Percentiles rank a stretch among this genome's conserved stretches.
Conservation (phyloP, 768 basidiomycete species). For the Cystobasidium ongulense region DNA sequence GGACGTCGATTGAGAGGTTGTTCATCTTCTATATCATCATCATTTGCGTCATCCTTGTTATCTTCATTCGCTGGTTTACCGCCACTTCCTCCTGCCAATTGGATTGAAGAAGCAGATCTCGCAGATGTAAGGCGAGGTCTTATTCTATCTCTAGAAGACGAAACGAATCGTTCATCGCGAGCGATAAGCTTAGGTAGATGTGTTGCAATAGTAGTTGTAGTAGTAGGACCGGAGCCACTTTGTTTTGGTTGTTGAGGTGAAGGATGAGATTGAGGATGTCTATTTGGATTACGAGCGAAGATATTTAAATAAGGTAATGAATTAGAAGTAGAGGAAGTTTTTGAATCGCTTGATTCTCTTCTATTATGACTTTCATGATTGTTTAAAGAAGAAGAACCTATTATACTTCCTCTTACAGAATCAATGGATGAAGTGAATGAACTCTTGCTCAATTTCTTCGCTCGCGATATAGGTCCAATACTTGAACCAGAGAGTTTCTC, state of each 20-base stretch:
- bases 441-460: background rate
- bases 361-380: background rate
- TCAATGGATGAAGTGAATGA: background rate
- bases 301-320: background rate
- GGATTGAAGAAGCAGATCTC: constrained; percentile 18
- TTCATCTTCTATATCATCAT: background rate
- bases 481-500: background rate
- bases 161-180: constrained; percentile 3
- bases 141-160: background rate
- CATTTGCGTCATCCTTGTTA: background rate
- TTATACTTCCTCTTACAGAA: background rate
- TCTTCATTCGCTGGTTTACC: background rate
- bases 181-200: background rate
- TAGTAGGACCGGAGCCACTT: no score
- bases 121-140: background rate
- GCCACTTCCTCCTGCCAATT: background rate
- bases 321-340: background rate
- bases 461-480: background rate
- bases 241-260: background rate
- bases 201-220: no score
- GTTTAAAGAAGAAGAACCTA: background rate
- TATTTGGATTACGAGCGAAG: background rate
- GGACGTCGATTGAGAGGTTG: background rate
- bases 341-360: constrained; percentile 2
- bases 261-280: background rate